A percentile compares a stretch with the other conserved stretches of the same genome.
These are phyloP conservation scores for Podaxis mareebaensis DNA, from an alignment of 768 basidiomycete species.

Conservation along the genomic window DNA sequence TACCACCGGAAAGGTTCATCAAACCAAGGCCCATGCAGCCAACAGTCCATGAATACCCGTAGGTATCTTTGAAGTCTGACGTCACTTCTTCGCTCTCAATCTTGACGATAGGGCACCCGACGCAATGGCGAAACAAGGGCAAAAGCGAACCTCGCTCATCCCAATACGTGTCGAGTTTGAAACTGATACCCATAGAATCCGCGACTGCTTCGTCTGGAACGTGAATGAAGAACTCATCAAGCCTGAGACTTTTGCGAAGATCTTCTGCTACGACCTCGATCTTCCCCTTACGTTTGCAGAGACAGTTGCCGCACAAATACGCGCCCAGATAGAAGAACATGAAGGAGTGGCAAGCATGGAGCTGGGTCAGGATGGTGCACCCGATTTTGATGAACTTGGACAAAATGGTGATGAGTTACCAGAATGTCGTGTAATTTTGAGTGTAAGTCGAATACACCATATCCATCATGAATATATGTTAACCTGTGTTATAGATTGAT, in stretches of 20 bases:
- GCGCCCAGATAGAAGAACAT: conserved; percentile 89
- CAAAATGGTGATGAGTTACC: conserved; percentile 56
- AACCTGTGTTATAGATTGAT: conserved; percentile 69
- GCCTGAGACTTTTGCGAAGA: conserved; percentile 81
- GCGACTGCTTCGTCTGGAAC: conserved; percentile 97
- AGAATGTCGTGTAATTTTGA: conserved; percentile 81
- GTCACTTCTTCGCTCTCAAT: neutral
- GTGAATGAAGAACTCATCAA: conserved; percentile 83
- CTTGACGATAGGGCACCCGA: conserved; percentile 57
- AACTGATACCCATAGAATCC: conserved; percentile 85
- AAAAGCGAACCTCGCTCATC: conserved; percentile 56
- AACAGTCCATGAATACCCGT: conserved; percentile 77
- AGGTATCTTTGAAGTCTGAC: conserved; percentile 33
- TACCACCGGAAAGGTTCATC: conserved; percentile 81
- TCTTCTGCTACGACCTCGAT: conserved; percentile 88
- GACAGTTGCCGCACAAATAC: conserved; percentile 83
- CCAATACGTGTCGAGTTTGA: conserved; percentile 97
- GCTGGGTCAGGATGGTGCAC: conserved; percentile 58
- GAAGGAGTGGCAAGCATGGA: conserved; percentile 81
- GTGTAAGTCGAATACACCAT: conserved; percentile 45
- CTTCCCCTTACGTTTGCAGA: conserved; percentile 71
- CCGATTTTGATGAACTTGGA: conserved; percentile 43
- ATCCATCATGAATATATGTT: conserved; percentile 1
- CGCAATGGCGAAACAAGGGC: conserved; percentile 62
- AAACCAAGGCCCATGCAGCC: conserved; percentile 54